Evolutionary conservation across 2,329 filamentous ascomycete genomes (phyloP), one percentile per base, ranked within the genome.

Genomic region (Kalaharituber pfeilii): DNA sequence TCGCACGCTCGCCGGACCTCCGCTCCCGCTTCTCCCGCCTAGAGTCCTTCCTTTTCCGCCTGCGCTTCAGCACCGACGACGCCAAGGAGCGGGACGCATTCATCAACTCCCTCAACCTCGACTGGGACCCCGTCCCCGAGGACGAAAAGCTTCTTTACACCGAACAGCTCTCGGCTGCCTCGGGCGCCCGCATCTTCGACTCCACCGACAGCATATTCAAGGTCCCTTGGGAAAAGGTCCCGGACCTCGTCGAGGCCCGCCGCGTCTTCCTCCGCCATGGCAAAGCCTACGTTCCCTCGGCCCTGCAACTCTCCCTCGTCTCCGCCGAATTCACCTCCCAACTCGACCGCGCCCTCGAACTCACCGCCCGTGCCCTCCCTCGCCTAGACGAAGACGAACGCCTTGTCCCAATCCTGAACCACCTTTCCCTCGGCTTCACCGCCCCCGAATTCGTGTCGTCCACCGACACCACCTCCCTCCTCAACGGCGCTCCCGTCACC

Each of bases 381-480:
- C 81, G 88, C 9, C 78, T 98, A 30, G 91, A 98, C 66, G 91
- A 98, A 72, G 91, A 98, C 67, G 89, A 96, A 67, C 84, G 91
- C 47, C 77, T 98, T 15, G 76, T 78, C 0, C 82, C 82, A 0
- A 84, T 86, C 58, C 71, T 86, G 27, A 75, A 78, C 44, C 81
- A 98, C 65, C 77, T 98, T n/a, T 91, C 86, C 57, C 89, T 94
- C 68, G 94, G 89, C 67, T 98, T 98, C 68, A 82, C 86, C 62
- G 87, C 89, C 0, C 91, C 91, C 1, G 89, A 95, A 65, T 80
- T 86, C 6, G 78, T 80, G 11, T 94, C 93, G 71, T 77, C 77
- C 3, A 77, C 78, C 61, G 75, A 79, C 22, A 75, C 80, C 55
- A 39, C 56, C 2, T 51, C 59, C 7, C 73, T 80, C 2, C 74